Base-by-base conservation (phyloP, 345 rosid species). In the Pugionium dolabratum region DNA sequence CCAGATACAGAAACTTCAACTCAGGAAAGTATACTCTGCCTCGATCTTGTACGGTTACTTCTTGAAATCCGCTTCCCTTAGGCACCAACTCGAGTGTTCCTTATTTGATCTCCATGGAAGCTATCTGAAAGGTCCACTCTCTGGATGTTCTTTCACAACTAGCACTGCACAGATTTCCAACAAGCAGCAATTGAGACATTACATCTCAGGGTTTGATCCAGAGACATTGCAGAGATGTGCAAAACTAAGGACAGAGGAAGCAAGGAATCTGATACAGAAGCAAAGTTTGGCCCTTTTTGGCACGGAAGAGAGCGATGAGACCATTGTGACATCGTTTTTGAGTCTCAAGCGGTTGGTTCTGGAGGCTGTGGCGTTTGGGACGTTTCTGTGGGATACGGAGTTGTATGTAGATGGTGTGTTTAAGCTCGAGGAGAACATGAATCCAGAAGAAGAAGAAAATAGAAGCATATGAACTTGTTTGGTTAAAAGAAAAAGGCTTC, bases 291-390 rank as follows among this genome's bases (percentile, higher is more conserved):
- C 96, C 0, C 92, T 94, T 5, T 84, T 90, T 34, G 90, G 87
- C 8, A 78, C 86, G 5, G 87, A 70, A 42, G 72, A 75, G 26
- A 66, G 57, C 0, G 89, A 81, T 60, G 86, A 82, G 71, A 65
- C 81, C 37, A 83, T 94, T 2, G 50, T 74, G 60, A 84, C 99
- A 40, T 90, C 99, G 0, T 94, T 84, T 73, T 86, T 87, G 8
- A 94, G 96, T 77, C 37, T 94, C 75, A 94, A 84, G 83, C 84
- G 99, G 34, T 74, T 94, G 81, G 86, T 88, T 59, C 66, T 88
- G 27, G 99, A 94, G 69, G 99, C 99, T 32, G 85, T 88, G 29
- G 97, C 97, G 33, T 94, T 94, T 56, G 99, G 99, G 48, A 80
- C 84, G 45, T 94, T 94, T 66, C 87, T 94, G n/a, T 90, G 97